A percentile compares a stretch with the other conserved stretches of the same genome.
Evolutionary conservation across 108 stramenopile species (phyloP).

Genomic region (Nitzschia sp.): DNA sequence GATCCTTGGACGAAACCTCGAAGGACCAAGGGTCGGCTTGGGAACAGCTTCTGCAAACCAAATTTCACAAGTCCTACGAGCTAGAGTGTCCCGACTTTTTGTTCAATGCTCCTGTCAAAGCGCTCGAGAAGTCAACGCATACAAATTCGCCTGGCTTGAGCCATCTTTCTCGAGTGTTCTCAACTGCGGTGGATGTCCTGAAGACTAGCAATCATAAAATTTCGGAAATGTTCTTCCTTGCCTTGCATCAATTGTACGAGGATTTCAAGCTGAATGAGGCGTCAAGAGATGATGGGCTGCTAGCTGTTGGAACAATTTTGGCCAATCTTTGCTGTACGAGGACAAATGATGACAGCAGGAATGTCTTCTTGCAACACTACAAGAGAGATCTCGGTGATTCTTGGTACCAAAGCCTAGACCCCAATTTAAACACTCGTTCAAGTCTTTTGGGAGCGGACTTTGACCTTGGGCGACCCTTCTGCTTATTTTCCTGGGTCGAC

Average conservation of each 20-base stretch:
- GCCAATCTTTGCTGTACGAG: conserved; percentile 12
- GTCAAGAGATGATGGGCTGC: conserved; percentile 14
- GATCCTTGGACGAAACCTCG: background rate
- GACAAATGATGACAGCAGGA: background rate
- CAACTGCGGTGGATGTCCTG: conserved; percentile 16
- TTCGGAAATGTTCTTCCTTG: conserved; percentile 51
- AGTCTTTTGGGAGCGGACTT: background rate
- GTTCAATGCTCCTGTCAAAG: background rate
- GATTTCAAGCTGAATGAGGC: conserved; percentile 57
- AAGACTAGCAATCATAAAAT: background rate
- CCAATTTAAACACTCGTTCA: background rate
- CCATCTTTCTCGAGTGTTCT: conserved; percentile 8
- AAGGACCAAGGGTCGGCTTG: conserved; percentile 14
- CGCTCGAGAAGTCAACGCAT: background rate
- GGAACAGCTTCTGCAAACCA: conserved; percentile 28
- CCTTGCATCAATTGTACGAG: conserved; percentile 73
- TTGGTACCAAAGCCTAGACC: conserved; percentile 4
- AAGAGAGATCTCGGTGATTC: conserved; percentile 34
- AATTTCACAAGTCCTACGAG: conserved; percentile 16
- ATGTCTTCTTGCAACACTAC: conserved; percentile 47
- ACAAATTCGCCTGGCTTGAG: background rate
- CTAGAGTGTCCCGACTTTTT: conserved; percentile 26
- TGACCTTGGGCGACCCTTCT: conserved; percentile 29
- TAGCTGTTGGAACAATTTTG: conserved; percentile 28
- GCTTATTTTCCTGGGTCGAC: conserved; percentile 48